These are phyloP conservation scores for Clitopilus hobsonii DNA, from an alignment of 768 basidiomycete genomes.

Conservation along the genomic window DNA sequence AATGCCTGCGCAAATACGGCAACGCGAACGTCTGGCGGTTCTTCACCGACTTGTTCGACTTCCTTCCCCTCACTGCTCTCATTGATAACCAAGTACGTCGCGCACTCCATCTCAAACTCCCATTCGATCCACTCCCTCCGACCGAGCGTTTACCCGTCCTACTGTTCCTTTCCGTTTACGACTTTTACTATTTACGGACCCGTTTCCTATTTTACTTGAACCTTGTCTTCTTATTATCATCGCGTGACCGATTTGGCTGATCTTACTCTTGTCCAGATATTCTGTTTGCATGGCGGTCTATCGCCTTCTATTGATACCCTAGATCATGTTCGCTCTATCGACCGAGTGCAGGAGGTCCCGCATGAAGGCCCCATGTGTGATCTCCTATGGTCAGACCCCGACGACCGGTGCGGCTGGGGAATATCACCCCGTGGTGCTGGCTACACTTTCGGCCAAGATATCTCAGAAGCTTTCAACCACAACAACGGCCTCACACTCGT, in stretches of 20 bases:
- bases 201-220: constrained; percentile 9
- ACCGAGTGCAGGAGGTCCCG: constrained; percentile 98
- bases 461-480: constrained; percentile 98
- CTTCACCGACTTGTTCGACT: constrained; percentile 99
- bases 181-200: constrained; percentile 3
- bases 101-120: constrained; percentile 4
- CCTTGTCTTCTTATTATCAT: constrained; percentile 6
- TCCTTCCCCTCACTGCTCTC: constrained; percentile 92
- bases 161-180: constrained; percentile 1
- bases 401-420: constrained; percentile 99
- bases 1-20: constrained; percentile 98
- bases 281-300: constrained; percentile 95
- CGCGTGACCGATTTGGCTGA: constrained; percentile 15
- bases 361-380: constrained; percentile 99
- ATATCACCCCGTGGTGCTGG: constrained; percentile 98
- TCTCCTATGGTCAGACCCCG: constrained; percentile 98
- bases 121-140: not conserved
- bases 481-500: constrained; percentile 97
- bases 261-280: constrained; percentile 62
- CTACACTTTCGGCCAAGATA: constrained; percentile 99
- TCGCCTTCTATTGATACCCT: constrained; percentile 99
- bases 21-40: constrained; percentile 99
- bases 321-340: constrained; percentile 97
- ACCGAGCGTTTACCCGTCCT: not conserved
- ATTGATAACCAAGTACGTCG: constrained; percentile 96